Base-by-base conservation (phyloP, 768 basidiomycete genomes). In the Xanthoconium stramineum region DNA sequence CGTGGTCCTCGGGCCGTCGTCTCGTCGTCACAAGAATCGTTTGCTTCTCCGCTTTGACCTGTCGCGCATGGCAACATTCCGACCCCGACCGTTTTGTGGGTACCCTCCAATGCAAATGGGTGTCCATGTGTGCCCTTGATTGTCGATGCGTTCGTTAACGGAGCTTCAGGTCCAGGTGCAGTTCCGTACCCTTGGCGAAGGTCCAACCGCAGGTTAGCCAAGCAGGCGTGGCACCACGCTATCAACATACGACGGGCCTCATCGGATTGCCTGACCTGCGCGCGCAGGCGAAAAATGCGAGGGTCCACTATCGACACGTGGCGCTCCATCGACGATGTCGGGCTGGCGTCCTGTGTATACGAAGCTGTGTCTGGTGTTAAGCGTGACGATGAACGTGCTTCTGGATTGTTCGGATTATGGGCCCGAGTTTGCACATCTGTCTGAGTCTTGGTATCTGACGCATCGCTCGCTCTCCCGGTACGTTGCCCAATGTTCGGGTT, bases 211-310 rank as follows among this genome's bases (percentile, higher is more conserved):
- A 33, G 30, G 32, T 50, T 49, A 14, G 12, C 28, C 30, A 19
- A 45, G 42, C 48, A 50, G 17, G 32, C 10, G 32, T 49, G 48
- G 20, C 61, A 65, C 58, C 64, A 62, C 11, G 50, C 35, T 43
- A 57, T 53, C 42, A 65, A 37, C 29, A 30, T 32, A 29, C 46
- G 53, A n/a, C 51, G 11, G 3, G 20, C 28, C 14, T 38, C 51
- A 17, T 65, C 51, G 15, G 32, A 52, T 47, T 29, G 61, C 7
- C 7, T 19, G 24, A 65, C 38, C 33, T 48, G 55, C 15, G 43
- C 36, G 15, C 61, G 51, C 29, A 65, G 40, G 10, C n/a, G 36
- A 36, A 24, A 19, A 3, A 56, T 19, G 11, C 58, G 38, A n/a
- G 64, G 64, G 37, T 65, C 61, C 32, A 37, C 20, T 3, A 62